Conservation (phyloP, 768 basidiomycete genomes). For the Dentipellis sp. region DNA sequence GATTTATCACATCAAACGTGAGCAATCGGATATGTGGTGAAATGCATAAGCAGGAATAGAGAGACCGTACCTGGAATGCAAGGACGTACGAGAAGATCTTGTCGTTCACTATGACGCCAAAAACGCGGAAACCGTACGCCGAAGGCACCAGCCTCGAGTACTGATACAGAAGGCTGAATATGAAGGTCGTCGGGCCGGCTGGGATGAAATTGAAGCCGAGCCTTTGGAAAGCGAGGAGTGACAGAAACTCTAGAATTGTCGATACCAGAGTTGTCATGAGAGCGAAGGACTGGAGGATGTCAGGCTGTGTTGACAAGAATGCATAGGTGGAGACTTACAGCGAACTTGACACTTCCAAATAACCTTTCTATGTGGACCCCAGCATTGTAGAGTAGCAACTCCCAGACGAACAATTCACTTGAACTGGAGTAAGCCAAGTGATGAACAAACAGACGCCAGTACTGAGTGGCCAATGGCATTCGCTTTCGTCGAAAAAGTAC, state of each 20-base stretch:
- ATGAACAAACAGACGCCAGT: constrained; percentile 74
- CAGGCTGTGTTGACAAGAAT: constrained; percentile 5
- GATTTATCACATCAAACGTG: neutral
- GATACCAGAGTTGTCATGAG: constrained; percentile 57
- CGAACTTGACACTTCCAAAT: constrained; percentile 84
- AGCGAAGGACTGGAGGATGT: constrained; percentile 58
- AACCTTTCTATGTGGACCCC: constrained; percentile 70
- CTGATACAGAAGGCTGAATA: constrained; percentile 81
- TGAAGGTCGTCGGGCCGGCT: constrained; percentile 62
- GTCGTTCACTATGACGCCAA: constrained; percentile 66
- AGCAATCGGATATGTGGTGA: constrained; percentile 8
- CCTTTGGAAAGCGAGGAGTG: constrained; percentile 56
- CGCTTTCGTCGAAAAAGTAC: neutral
- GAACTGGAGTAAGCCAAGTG: constrained; percentile 77
- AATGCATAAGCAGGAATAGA: neutral
- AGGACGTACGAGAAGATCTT: constrained; percentile 68
- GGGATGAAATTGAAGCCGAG: constrained; percentile 67
- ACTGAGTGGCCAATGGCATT: constrained; percentile 36
- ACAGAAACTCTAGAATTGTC: constrained; percentile 57
- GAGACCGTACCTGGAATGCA: constrained; percentile 51
- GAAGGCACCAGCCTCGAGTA: constrained; percentile 71
- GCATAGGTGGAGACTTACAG: constrained; percentile 37
- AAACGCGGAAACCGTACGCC: constrained; percentile 67
- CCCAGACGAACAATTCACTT: constrained; percentile 73
- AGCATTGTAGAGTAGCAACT: constrained; percentile 64